Evolutionary conservation across 345 rosid genomes (phyloP).

Genomic region (Gossypium ekmanianum): DNA sequence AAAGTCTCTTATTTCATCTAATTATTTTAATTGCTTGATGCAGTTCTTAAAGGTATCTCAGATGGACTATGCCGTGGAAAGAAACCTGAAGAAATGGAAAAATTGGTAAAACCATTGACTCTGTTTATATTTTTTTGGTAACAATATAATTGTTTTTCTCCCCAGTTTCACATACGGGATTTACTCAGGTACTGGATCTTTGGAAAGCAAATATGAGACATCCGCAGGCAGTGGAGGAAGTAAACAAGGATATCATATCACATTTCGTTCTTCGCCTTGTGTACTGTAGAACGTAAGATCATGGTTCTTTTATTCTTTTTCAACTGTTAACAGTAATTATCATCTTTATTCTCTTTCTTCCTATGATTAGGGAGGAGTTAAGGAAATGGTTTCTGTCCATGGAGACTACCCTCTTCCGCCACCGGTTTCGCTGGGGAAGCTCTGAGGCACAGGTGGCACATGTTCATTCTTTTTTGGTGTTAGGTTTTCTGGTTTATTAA

Average conservation of each 20-base stretch:
- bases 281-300: constrained; percentile 81
- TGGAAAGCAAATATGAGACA: constrained; percentile 76
- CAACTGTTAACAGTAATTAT: not conserved
- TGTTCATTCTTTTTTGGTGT: not conserved
- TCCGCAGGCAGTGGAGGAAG: constrained; percentile 40
- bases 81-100: constrained; percentile 69
- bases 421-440: constrained; percentile 39
- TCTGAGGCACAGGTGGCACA: constrained; percentile 58
- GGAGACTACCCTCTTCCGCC: constrained; percentile 79
- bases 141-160: not conserved
- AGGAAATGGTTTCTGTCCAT: constrained; percentile 88
- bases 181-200: constrained; percentile 35
- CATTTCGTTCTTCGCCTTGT: constrained; percentile 85
- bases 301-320: not conserved
- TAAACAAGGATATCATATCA: constrained; percentile 72
- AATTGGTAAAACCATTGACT: constrained; percentile 36
- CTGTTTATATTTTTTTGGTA: not conserved
- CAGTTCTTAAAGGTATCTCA: constrained; percentile 77
- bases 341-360: not conserved
- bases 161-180: not conserved
- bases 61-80: constrained; percentile 81
- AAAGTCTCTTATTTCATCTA: not conserved
- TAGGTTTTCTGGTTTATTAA: not conserved
- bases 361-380: constrained; percentile 62
- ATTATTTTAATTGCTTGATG: not conserved